These are phyloP conservation scores for Microascus cirrosus DNA, from an alignment of 2,329 filamentous ascomycete species.

Conservation along the genomic window DNA sequence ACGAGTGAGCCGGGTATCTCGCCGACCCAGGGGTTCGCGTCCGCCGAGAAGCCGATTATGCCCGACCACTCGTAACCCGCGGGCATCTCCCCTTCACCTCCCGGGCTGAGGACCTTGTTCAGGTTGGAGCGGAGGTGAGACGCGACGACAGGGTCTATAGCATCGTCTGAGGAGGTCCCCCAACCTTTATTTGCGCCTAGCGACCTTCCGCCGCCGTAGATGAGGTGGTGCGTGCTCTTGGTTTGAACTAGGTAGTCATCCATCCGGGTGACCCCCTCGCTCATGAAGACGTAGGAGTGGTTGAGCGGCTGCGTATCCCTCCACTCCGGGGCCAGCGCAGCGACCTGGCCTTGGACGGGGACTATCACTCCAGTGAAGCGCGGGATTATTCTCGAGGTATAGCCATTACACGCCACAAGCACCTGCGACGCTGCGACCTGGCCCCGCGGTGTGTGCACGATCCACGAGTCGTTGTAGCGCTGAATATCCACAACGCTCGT, in stretches of 20 bases:
- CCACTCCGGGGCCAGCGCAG: slow-evolving; percentile 44
- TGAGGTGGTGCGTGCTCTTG: slow-evolving; percentile 48
- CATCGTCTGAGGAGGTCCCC: slow-evolving; percentile 48
- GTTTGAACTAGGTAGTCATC: slow-evolving; percentile 68
- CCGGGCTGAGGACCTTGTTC: slow-evolving; percentile 27
- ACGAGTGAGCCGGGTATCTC: slow-evolving; percentile 42
- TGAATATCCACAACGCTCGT: slow-evolving; percentile 50
- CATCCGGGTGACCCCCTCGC: slow-evolving; percentile 24
- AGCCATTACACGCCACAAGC: slow-evolving; percentile 73
- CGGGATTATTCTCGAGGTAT: slow-evolving; percentile 67
- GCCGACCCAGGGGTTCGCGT: slow-evolving; percentile 61
- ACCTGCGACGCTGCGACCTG: slow-evolving; percentile 49
- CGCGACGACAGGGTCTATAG: slow-evolving; percentile 43
- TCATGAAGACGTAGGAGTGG: slow-evolving; percentile 55
- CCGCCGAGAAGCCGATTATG: slow-evolving; percentile 66
- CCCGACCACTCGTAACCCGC: slow-evolving; percentile 63
- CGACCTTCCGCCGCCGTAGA: slow-evolving; percentile 60
- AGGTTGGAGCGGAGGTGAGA: slow-evolving; percentile 40
- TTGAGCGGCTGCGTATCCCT: slow-evolving; percentile 24
- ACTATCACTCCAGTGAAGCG: slow-evolving; percentile 60
- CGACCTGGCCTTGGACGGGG: slow-evolving; percentile 66
- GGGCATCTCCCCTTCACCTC: slow-evolving; percentile 20
- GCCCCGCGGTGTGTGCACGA: slow-evolving; percentile 59
- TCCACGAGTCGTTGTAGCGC: slow-evolving; percentile 33
- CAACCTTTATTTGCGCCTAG: slow-evolving; percentile 34